phyloP scores from a whole-genome alignment of 805 yeast species.

The Metschnikowia peoriensis region DNA sequence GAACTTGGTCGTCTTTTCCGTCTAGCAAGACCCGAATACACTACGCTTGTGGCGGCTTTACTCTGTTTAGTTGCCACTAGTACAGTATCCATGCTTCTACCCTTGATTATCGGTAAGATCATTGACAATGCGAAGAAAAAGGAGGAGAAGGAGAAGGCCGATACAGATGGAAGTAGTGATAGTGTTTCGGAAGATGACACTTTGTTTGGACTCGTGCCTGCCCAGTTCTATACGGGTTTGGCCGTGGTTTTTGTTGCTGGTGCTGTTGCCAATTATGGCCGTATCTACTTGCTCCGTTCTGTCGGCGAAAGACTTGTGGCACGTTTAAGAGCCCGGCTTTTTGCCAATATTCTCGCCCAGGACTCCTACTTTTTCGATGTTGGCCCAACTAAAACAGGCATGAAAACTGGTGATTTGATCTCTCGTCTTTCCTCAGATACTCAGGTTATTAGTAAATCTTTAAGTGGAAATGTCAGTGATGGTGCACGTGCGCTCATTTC shows the following conservation, averaged over 20 bases:
- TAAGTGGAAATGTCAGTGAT: conserved; percentile 87
- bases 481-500: conserved; percentile 83
- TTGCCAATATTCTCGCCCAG: conserved; percentile 74
- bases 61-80: conserved; percentile 66
- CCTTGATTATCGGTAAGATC: conserved; percentile 80
- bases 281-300: conserved; percentile 70
- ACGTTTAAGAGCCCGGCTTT: conserved; percentile 71
- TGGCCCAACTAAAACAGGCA: conserved; percentile 48
- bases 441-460: conserved; percentile 78
- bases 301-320: conserved; percentile 90
- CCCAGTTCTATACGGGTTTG: conserved; percentile 62
- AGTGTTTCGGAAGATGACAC: conserved; percentile 6
- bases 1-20: conserved; percentile 16
- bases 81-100: conserved; percentile 76
- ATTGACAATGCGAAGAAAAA: conserved; percentile 61
- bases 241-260: conserved; percentile 68
- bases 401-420: conserved; percentile 86
- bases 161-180: conserved; percentile 16
- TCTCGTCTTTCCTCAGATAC: conserved; percentile 88
- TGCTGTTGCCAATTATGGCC: conserved; percentile 74
- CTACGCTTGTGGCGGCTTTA: conserved; percentile 49
- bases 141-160: not conserved
- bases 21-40: conserved; percentile 19
- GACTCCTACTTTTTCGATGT: conserved; percentile 88
- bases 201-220: conserved; percentile 56